Conservation (phyloP, 148 eudicot species). For the Fagopyrum homotropicum region DNA sequence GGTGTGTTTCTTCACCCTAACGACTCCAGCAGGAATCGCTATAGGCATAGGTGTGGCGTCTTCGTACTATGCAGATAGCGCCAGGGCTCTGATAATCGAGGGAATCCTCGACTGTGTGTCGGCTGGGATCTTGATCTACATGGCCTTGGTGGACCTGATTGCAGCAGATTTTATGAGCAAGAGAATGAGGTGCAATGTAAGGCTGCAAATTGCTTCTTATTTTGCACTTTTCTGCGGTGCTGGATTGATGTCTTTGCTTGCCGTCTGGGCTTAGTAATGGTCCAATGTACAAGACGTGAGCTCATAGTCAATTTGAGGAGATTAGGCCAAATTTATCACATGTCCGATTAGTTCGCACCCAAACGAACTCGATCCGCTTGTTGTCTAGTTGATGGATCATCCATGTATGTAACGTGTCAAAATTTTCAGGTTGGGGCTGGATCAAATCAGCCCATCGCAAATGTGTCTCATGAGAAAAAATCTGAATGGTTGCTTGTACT, state of each 20-base stretch:
- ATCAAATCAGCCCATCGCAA: neutral
- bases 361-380: no score
- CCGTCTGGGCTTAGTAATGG: constrained; percentile 43
- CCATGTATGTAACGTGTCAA: neutral
- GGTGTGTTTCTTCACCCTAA: constrained; percentile 59
- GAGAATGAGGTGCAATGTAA: constrained; percentile 58
- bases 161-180: constrained; percentile 71
- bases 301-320: neutral
- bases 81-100: constrained; percentile 40
- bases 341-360: no score
- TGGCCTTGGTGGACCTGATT: constrained; percentile 64
- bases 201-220: constrained; percentile 55
- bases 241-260: constrained; percentile 50
- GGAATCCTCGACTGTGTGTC: constrained; percentile 52
- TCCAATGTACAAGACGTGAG: neutral
- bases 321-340: neutral
- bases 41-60: constrained; percentile 37
- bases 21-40: constrained; percentile 53
- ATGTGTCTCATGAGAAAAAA: neutral
- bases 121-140: constrained; percentile 61
- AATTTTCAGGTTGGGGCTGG: neutral
- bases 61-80: constrained; percentile 43
- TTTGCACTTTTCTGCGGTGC: constrained; percentile 51
- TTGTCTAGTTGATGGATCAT: neutral
- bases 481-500: neutral